Evolutionary conservation across 192 early-diverging fungal species (phyloP), one percentile per base, ranked within the genome.

Genomic region (Coemansia sp.): DNA sequence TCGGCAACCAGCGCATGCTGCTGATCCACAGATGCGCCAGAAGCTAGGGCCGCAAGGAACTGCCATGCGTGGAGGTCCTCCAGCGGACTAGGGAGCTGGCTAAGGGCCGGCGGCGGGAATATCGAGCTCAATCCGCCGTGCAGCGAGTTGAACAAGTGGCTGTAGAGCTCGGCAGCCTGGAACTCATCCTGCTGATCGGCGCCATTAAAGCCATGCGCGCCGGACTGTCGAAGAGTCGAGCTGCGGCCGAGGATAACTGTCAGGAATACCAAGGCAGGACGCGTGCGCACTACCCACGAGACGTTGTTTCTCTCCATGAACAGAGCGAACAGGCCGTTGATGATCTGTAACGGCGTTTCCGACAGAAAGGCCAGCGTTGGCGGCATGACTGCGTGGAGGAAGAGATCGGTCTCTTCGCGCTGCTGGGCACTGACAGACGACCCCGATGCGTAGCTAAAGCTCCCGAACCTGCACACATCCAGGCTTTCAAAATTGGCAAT

Each of bases 41-140:
- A 90, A 2, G 97, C 96, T 86, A 99, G 91, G 0, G 95, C 92
- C 0, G 97, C 94, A 77, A 99, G 83, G 68, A 99, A 99, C 72
- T 98, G 96, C 97, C 97, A 99, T 16, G 98, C 92, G 70, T 96
- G 93, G 38, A 94, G 85, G 74, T 98, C 95, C 89, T 54, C 87
- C 64, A 69, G 71, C 70, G 43, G 82, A 62, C 19, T 84, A 44
- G 78, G 63, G 37, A 67, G 49, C 18, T 77, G 72, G 15, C 77
- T 63, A 16, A 76, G 69, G 8, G 85, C 76, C 52, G 69, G 37
- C 38, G 68, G 71, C 19, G 93, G 90, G 74, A 98, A 98, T n/a
- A 98, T 65, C 32, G 85, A 67, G 10, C 86, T 77, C 66, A 97
- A 92, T 56, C 92, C 85, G 12, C 85, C 87, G 67, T 92, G 88